These are phyloP conservation scores for Pseudevernia furfuracea DNA, from an alignment of 495 filamentous ascomycete species.

Conservation along the genomic window DNA sequence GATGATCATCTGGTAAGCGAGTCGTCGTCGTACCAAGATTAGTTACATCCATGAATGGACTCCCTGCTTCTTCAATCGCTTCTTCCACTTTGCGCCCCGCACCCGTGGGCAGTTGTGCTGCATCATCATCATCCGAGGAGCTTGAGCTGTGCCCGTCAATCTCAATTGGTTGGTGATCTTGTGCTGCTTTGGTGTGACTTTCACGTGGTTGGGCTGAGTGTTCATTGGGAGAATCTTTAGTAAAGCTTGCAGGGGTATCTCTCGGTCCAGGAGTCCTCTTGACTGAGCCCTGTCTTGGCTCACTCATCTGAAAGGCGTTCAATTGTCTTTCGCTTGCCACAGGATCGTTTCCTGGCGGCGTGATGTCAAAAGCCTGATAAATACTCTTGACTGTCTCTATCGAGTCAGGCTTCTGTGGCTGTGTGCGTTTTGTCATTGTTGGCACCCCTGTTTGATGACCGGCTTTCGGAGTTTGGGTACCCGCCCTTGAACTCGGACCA, in stretches of 20 bases:
- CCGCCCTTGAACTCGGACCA: neutral
- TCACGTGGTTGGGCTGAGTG: too few species aligned
- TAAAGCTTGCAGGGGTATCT: neutral
- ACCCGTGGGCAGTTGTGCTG: neutral
- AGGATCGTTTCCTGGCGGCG: neutral
- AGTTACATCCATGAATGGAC: neutral
- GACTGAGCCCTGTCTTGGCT: neutral
- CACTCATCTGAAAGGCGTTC: neutral
- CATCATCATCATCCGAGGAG: neutral
- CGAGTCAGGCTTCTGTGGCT: neutral
- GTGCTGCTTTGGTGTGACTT: neutral
- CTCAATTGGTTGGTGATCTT: neutral
- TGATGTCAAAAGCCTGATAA: neutral
- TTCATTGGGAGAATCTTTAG: neutral
- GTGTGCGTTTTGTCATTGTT: neutral
- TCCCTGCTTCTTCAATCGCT: neutral
- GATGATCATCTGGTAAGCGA: neutral
- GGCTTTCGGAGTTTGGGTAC: neutral
- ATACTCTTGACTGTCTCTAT: too few species aligned
- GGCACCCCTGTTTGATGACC: neutral
- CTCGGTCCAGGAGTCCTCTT: neutral
- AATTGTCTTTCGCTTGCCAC: neutral
- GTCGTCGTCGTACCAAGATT: neutral
- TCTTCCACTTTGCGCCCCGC: neutral
- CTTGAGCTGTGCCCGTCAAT: neutral